Evolutionary conservation across 495 filamentous ascomycete species (phyloP).

Genomic region (Emericellopsis terricola): DNA sequence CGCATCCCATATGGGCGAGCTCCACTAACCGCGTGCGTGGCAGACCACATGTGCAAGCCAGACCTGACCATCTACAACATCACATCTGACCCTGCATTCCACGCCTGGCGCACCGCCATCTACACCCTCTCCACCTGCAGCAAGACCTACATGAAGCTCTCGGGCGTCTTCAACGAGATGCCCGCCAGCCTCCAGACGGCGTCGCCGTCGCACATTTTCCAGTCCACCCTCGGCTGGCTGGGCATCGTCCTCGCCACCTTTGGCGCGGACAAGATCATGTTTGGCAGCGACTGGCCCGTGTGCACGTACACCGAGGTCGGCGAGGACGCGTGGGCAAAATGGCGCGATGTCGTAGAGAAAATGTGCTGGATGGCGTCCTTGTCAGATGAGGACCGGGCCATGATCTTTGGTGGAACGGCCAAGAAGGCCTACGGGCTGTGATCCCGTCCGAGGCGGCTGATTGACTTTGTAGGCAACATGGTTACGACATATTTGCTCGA

Average conservation of each 20-base stretch:
- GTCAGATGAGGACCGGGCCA: conserved; percentile 34
- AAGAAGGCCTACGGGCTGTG: conserved; percentile 37
- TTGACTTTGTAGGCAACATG: no score
- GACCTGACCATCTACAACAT: conserved; percentile 37
- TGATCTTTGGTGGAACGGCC: conserved; percentile 54
- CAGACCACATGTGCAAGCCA: conserved; percentile 82
- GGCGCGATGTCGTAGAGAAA: conserved; percentile 39
- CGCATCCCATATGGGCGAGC: conserved; percentile 1
- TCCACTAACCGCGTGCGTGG: background rate
- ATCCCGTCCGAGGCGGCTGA: background rate
- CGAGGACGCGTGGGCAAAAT: conserved; percentile 28
- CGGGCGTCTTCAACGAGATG: conserved; percentile 63
- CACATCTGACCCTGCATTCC: conserved; percentile 36
- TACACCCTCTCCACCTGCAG: conserved; percentile 37
- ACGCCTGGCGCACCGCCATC: conserved; percentile 36
- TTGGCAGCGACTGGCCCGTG: conserved; percentile 81
- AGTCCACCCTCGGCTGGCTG: conserved; percentile 41
- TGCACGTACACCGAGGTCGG: conserved; percentile 47
- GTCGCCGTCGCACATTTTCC: conserved; percentile 27
- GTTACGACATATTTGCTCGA: no score
- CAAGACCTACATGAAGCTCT: conserved; percentile 73
- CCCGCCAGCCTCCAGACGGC: conserved; percentile 20
- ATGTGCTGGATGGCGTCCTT: conserved; percentile 40
- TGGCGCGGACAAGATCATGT: conserved; percentile 57
- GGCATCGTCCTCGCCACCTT: conserved; percentile 49